phyloP scores from a whole-genome alignment of 1,139 yeast species.

The Taphrina deformans region DNA sequence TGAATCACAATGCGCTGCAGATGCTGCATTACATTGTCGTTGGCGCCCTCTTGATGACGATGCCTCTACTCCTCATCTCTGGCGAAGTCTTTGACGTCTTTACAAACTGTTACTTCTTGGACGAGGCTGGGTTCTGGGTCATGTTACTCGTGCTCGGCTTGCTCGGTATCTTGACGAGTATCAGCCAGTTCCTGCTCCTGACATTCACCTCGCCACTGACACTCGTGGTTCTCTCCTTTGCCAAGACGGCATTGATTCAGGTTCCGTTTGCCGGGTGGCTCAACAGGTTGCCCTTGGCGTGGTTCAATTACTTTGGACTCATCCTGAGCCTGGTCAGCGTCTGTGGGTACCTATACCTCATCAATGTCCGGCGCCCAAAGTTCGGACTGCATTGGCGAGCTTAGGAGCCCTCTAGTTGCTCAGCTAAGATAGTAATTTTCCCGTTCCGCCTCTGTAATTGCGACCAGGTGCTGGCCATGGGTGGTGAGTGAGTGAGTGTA shows the following conservation, averaged over 20 bases:
- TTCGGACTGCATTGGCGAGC: constrained; percentile 13
- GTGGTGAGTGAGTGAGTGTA: no score
- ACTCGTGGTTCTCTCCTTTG: constrained; percentile 10
- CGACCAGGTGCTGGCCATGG: no score
- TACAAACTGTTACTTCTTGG: constrained; percentile 23
- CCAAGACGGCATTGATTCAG: constrained; percentile 23
- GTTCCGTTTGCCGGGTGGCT: constrained; percentile 6
- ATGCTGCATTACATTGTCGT: constrained; percentile 19
- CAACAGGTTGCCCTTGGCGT: background rate
- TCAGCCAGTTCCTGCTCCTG: constrained; percentile 16
- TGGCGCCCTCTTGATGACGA: background rate
- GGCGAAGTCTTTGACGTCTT: constrained; percentile 24
- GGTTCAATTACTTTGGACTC: constrained; percentile 1
- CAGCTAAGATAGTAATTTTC: no score
- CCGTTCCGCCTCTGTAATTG: no score
- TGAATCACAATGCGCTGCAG: constrained; percentile 4
- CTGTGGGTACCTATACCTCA: constrained; percentile 7
- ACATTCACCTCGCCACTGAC: constrained; percentile 25
- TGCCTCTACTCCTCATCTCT: constrained; percentile 12
- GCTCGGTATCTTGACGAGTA: constrained; percentile 14
- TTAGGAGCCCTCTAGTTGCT: no score
- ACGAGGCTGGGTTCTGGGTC: constrained; percentile 27
- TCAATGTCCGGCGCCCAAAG: constrained; percentile 13
- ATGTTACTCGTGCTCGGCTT: constrained; percentile 11
- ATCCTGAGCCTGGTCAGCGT: constrained; percentile 1